phyloP scores from a whole-genome alignment of 2,329 filamentous ascomycete genomes.

The Neophaeococcomyces mojaviensis region DNA sequence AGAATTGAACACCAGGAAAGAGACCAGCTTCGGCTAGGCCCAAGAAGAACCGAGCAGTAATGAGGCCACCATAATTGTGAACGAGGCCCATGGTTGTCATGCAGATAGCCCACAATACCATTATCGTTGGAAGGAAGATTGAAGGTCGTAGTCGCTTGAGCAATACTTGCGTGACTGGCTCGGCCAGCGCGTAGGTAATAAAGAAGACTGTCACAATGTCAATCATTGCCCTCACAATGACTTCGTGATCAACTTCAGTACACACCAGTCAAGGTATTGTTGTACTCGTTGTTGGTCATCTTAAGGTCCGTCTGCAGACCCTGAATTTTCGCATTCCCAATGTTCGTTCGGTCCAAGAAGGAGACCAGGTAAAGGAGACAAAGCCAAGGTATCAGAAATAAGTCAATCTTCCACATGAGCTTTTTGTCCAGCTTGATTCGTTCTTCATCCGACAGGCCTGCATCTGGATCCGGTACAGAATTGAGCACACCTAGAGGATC shows the following conservation, averaged over 20 bases:
- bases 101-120: conserved; percentile 51
- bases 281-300: conserved; percentile 53
- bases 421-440: conserved; percentile 46
- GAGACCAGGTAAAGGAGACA: conserved; percentile 38
- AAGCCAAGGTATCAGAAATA: conserved; percentile 41
- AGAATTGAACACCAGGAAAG: conserved; percentile 64
- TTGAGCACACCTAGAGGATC: conserved; percentile 10
- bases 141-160: conserved; percentile 70
- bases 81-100: conserved; percentile 41
- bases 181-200: conserved; percentile 73
- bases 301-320: conserved; percentile 52
- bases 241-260: too few relatives aligned
- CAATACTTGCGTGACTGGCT: conserved; percentile 66
- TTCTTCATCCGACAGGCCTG: conserved; percentile 57
- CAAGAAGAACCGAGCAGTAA: conserved; percentile 42
- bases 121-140: conserved; percentile 73
- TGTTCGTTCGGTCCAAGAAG: conserved; percentile 52
- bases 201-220: conserved; percentile 75
- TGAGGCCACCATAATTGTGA: conserved; percentile 38
- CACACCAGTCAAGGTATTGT: too few relatives aligned
- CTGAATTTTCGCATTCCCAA: conserved; percentile 63
- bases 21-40: conserved; percentile 58
- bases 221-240: too few relatives aligned
- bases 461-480: conserved; percentile 49
- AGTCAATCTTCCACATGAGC: conserved; percentile 38